phyloP scores from a whole-genome alignment of 192 early-diverging fungal species.

The Backusella liffmaniae region DNA sequence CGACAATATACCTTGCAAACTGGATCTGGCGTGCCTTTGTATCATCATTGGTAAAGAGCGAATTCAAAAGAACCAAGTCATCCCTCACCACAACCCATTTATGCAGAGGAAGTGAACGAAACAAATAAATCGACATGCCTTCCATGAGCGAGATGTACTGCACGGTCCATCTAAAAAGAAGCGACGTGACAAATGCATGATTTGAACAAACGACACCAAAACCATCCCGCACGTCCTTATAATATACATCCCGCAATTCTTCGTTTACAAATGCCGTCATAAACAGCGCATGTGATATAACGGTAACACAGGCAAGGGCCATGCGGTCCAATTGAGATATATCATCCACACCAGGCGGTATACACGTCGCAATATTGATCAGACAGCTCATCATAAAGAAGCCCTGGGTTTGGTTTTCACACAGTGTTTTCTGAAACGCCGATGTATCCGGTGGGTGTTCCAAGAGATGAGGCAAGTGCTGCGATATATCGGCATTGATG shows the following conservation, averaged over 20 bases:
- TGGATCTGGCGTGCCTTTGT: slow-evolving; percentile 4
- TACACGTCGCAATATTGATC: slow-evolving; percentile 36
- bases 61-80: slow-evolving; percentile 35
- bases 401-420: slow-evolving; percentile 38
- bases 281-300: slow-evolving; percentile 39
- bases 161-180: slow-evolving; percentile 40
- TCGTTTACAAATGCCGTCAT: slow-evolving; percentile 41
- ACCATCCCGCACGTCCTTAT: slow-evolving; percentile 44
- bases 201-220: slow-evolving; percentile 37
- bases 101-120: slow-evolving; percentile 40
- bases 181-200: slow-evolving; percentile 34
- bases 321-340: neutral
- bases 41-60: slow-evolving; percentile 14
- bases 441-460: slow-evolving; percentile 8
- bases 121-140: slow-evolving; percentile 45
- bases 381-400: slow-evolving; percentile 44
- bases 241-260: slow-evolving; percentile 35
- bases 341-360: slow-evolving; percentile 20
- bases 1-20: slow-evolving; percentile 32
- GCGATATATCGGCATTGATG: neutral
- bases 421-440: neutral
- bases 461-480: neutral
- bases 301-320: slow-evolving; percentile 17
- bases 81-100: slow-evolving; percentile 37
- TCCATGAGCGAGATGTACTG: slow-evolving; percentile 39